A percentile compares a stretch with the other conserved stretches of the same genome.
Conservation (phyloP, 106 monocot genomes). For the Apostasia shenzhenica region DNA sequence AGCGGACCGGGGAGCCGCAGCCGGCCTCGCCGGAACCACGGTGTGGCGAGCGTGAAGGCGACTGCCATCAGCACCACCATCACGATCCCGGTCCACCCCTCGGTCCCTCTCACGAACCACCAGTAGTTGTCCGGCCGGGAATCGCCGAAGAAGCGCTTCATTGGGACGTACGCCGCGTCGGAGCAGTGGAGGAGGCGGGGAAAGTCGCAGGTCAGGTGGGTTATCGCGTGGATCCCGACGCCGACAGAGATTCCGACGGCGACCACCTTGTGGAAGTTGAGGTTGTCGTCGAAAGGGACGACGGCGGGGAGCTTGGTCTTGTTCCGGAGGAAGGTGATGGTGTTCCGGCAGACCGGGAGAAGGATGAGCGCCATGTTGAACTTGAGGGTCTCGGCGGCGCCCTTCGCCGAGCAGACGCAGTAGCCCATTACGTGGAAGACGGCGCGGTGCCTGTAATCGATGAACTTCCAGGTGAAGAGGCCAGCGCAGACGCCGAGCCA, state of each 20-base stretch:
- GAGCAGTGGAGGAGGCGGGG: constrained; percentile 69
- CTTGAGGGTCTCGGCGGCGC: constrained; percentile 91
- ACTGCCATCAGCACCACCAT: constrained; percentile 84
- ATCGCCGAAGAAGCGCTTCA: constrained; percentile 65
- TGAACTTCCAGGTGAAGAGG: constrained; percentile 83
- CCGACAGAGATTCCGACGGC: constrained; percentile 54
- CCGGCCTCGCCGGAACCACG: constrained; percentile 65
- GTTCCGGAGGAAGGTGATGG: constrained; percentile 89
- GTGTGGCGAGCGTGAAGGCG: constrained; percentile 68
- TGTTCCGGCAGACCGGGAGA: constrained; percentile 91
- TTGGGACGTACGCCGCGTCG: constrained; percentile 55
- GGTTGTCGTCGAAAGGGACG: constrained; percentile 87
- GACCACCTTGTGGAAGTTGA: constrained; percentile 94
- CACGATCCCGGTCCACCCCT: constrained; percentile 88
- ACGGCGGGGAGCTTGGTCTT: constrained; percentile 49
- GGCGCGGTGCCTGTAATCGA: constrained; percentile 66
- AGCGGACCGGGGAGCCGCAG: constrained; percentile 53
- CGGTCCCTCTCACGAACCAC: constrained; percentile 96
- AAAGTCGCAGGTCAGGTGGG: constrained; percentile 90
- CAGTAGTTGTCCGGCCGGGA: constrained; percentile 70
- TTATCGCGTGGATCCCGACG: constrained; percentile 53
- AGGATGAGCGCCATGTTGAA: constrained; percentile 97
- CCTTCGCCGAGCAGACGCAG: constrained; percentile 88
- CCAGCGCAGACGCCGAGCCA: constrained; percentile 66
- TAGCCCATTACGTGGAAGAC: constrained; percentile 88